Percentiles rank a stretch among this genome's conserved stretches.
phyloP scores from a whole-genome alignment of 352 stramenopile species.

The Phytophthora quininea region DNA sequence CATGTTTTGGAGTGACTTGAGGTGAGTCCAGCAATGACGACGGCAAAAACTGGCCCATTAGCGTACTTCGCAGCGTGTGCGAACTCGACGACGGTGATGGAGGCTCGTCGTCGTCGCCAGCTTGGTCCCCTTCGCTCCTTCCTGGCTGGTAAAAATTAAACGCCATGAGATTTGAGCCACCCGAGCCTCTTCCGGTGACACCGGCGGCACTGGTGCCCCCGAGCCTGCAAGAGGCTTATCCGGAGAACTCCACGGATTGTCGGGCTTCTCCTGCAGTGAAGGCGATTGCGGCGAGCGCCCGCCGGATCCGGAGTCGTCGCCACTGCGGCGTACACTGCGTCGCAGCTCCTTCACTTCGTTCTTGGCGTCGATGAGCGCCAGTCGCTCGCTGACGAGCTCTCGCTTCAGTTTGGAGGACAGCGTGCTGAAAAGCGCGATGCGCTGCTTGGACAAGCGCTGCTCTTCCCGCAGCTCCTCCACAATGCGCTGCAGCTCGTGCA shows the following conservation, averaged over 20 bases:
- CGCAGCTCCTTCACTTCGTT: slow-evolving; percentile 67
- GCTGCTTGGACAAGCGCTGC: slow-evolving; percentile 56
- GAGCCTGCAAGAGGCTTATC: slow-evolving; percentile 37
- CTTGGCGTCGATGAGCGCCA: slow-evolving; percentile 75
- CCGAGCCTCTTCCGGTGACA: slow-evolving; percentile 12
- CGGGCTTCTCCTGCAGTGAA: slow-evolving; percentile 37
- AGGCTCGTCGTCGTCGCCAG: slow-evolving; percentile 58
- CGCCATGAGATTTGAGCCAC: slow-evolving; percentile 49
- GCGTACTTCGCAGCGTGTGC: slow-evolving; percentile 66
- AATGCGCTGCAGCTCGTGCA: slow-evolving; percentile 45
- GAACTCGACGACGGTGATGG: slow-evolving; percentile 56
- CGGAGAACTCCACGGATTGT: slow-evolving; percentile 58
- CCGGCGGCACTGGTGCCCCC: slow-evolving; percentile 20
- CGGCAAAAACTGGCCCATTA: slow-evolving; percentile 84
- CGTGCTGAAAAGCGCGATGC: slow-evolving; percentile 59
- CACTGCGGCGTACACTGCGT: slow-evolving; percentile 28
- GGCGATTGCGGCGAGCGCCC: slow-evolving; percentile 39
- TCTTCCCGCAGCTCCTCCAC: slow-evolving; percentile 65
- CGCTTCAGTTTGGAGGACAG: slow-evolving; percentile 71
- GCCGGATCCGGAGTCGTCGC: slow-evolving; percentile 25
- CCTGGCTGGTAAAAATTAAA: slow-evolving; percentile 68
- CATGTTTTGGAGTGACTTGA: slow-evolving; percentile 72
- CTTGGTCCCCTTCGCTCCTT: slow-evolving; percentile 30
- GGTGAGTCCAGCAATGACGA: slow-evolving; percentile 82
- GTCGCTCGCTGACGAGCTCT: slow-evolving; percentile 77